Evolutionary conservation across 768 basidiomycete genomes (phyloP), one percentile per base, ranked within the genome.

Genomic region (Lactarius indigo): DNA sequence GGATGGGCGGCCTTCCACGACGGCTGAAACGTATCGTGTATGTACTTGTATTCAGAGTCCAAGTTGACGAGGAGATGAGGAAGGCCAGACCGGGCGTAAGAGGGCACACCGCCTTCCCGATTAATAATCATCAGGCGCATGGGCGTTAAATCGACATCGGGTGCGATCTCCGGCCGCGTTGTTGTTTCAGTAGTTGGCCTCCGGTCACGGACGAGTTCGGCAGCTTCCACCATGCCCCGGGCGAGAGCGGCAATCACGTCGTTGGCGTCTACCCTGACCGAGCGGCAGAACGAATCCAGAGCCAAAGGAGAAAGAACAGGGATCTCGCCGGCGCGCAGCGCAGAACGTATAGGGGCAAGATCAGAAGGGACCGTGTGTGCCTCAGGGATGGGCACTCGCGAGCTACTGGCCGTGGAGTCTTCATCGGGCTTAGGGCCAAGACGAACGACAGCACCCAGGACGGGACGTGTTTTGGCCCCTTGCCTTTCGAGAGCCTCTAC

Each of bases 121-220:
- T 95, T 96, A 77, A 99, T 98, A 76, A 98, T 90, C 91, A 99
- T 96, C 66, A 99, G 84, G 33, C 97, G 91, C 63, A 98, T 80
- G 1, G 97, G 97, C 4, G 94, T 96, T 64, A 99, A 85, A 77
- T 98, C 92, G 63, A 88, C 77, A 37, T 88, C 85, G 35, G 82
- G 80, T 0, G 82, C 65, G 64, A 76, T 75, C 39, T 81, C 79
- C 15, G 73, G 73, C 61, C 72, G 71, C 35, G 35, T 35, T 23
- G 37, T 35, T 30, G 76, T 73, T 41, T 79, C 76, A 52, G 79
- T 75, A 50, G 79, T 75, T n/a, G 77, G 74, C 35, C 65, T 66
- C 31, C 72, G 73, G 33, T 74, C 70, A 13, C 78, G 81, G 74
- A 88, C 87, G 10, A 74, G 70, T 1, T 82, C 84, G 10, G 80